A percentile compares a stretch with the other conserved stretches of the same genome.
Conservation (phyloP, 108 stramenopile genomes). For the Nitzschia sp. region DNA sequence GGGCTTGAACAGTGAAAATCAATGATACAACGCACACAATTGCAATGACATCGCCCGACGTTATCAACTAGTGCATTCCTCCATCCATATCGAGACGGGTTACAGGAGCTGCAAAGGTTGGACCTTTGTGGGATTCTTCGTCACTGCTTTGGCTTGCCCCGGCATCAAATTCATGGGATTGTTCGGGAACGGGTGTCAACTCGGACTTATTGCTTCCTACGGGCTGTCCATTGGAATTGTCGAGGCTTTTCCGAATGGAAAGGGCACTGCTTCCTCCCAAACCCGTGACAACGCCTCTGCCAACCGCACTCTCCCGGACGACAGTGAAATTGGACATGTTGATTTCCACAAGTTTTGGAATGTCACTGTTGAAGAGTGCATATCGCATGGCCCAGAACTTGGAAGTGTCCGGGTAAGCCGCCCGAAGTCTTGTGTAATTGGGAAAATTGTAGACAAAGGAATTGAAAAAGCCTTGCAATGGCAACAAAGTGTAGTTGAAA, state of each 20-base stretch:
- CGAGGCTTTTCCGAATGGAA: too few species aligned
- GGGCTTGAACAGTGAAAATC: too few species aligned
- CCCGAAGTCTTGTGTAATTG: constrained; percentile 34
- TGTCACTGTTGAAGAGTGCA: constrained; percentile 7
- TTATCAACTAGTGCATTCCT: not conserved
- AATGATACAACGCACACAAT: too few species aligned
- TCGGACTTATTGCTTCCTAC: too few species aligned
- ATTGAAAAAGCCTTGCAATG: constrained; percentile 64
- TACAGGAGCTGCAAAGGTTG: not conserved
- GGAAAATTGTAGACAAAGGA: constrained; percentile 46
- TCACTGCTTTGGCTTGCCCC: not conserved
- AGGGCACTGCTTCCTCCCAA: too few species aligned
- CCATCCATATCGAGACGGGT: not conserved
- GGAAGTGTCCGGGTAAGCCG: constrained; percentile 4
- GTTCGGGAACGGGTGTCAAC: not conserved
- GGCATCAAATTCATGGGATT: not conserved
- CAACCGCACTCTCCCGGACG: not conserved
- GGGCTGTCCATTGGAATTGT: too few species aligned
- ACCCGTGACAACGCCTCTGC: not conserved
- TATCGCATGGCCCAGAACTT: not conserved
- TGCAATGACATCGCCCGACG: too few species aligned
- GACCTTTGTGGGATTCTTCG: not conserved
- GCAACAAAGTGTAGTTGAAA: constrained; percentile 46
- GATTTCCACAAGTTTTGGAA: not conserved
- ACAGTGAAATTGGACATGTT: not conserved